These are phyloP conservation scores for Byssochlamys sp. DNA, from an alignment of 2,329 filamentous ascomycete species.

Conservation along the genomic window DNA sequence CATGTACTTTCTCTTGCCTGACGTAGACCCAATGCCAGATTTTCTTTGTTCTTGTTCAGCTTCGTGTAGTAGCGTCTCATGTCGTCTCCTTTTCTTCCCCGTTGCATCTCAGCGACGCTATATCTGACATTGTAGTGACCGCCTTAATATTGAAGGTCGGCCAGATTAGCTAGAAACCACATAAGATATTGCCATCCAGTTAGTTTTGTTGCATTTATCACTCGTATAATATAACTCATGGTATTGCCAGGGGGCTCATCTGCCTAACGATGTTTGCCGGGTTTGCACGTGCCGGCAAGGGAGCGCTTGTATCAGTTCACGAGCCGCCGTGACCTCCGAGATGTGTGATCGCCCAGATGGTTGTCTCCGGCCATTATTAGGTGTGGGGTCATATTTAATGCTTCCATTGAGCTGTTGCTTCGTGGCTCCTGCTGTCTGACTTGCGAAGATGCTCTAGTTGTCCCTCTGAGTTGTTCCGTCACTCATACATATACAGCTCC, in stretches of 20 bases:
- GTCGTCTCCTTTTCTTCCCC: neutral
- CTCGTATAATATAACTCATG: no score
- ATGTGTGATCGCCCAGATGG: conserved; percentile 10
- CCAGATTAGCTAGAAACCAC: neutral
- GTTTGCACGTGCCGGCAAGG: conserved; percentile 11
- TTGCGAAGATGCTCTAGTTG: neutral
- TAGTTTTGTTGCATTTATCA: neutral
- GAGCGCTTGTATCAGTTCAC: neutral
- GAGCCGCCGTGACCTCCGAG: neutral
- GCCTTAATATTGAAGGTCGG: neutral
- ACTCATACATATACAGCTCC: neutral
- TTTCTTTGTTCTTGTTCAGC: conserved; percentile 10
- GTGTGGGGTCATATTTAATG: neutral
- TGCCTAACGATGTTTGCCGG: conserved; percentile 10
- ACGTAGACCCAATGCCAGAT: conserved; percentile 31
- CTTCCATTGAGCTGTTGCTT: neutral
- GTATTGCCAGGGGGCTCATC: neutral
- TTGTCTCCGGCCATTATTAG: conserved; percentile 2
- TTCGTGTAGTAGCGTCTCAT: neutral
- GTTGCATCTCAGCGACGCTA: neutral
- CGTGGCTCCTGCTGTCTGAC: neutral
- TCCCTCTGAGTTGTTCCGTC: neutral
- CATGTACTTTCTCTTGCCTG: conserved; percentile 16
- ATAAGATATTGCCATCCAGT: neutral
- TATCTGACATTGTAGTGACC: neutral